Base-by-base conservation (phyloP, 2,329 filamentous ascomycete genomes). In the Fusarium continuum region DNA sequence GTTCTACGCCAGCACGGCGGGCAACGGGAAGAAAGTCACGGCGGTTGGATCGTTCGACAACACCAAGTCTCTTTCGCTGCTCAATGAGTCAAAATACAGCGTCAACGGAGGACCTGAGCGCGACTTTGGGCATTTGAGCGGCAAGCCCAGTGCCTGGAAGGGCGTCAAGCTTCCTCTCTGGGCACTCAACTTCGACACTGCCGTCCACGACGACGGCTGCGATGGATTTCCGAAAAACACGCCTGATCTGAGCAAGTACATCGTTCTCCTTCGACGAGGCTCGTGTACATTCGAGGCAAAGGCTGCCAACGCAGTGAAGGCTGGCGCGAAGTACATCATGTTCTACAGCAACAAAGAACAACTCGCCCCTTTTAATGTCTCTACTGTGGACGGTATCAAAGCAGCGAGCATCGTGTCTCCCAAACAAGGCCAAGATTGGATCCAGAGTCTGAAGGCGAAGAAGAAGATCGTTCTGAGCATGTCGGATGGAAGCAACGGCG, bases 261-360 rank as follows among this genome's bases (percentile, higher is more conserved):
- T 90, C 31, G 85, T 88, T 4, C 80, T 90, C 8, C 77, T 90
- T 32, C 83, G 84, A 40, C 82, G 85, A 20, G 86, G 86, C 43
- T 80, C 75, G 8, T 89, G 87, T 71, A 79, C 79, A 0, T 88
- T 87, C 55, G 76, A 77, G 3, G 66, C 78, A 11, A 88, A 89
- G 76, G 80, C 80, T 3, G 69, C 75, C 34, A 84, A 86, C 55
- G 83, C 83, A 5, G 81, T 76, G 3, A 79, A 77, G 7, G 79
- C 79, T 43, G 87, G 87, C 10, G 87, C 85, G 44, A 81, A 83
- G 69, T 87, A 88, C 62, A 73, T 90, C 49, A 74, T 90, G 63
- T 77, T 87, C 67, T 89, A 88, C 74, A 88, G 88, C 78, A 85
- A 84, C 61, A 60, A 46, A 16, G 61, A 65, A 7, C 77, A 74